Conservation (phyloP, 441 rosid species). For the Biscutella auriculata region DNA sequence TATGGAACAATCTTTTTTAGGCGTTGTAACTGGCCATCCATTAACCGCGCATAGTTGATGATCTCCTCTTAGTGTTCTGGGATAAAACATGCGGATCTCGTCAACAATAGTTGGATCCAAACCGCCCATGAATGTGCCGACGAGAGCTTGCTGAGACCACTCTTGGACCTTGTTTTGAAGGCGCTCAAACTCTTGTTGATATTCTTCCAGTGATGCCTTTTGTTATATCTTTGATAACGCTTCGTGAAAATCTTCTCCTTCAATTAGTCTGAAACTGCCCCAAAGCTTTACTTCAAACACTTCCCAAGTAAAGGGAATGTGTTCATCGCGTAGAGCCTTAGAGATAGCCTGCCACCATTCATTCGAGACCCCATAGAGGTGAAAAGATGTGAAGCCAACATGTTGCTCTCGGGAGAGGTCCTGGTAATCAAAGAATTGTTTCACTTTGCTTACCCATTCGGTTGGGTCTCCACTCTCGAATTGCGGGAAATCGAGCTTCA, state of each 20-base stretch:
- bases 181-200: not conserved
- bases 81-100: not conserved
- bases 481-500: no score
- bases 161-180: not conserved
- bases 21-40: not conserved
- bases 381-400: not conserved
- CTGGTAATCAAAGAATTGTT: no score
- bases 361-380: not conserved
- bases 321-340: accelerated
- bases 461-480: no score
- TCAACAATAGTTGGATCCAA: accelerated
- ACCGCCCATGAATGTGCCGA: not conserved
- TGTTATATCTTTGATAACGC: not conserved
- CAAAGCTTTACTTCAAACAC: not conserved
- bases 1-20: no score
- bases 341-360: not conserved
- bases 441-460: no score
- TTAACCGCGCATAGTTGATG: not conserved
- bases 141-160: not conserved
- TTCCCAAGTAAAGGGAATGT: not conserved
- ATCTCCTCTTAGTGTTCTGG: not conserved
- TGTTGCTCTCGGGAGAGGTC: not conserved
- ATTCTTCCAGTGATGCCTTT: accelerated
- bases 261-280: not conserved
- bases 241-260: not conserved